Base-by-base conservation (phyloP, 2,329 filamentous ascomycete species). In the Aureobasidium pullulans region DNA sequence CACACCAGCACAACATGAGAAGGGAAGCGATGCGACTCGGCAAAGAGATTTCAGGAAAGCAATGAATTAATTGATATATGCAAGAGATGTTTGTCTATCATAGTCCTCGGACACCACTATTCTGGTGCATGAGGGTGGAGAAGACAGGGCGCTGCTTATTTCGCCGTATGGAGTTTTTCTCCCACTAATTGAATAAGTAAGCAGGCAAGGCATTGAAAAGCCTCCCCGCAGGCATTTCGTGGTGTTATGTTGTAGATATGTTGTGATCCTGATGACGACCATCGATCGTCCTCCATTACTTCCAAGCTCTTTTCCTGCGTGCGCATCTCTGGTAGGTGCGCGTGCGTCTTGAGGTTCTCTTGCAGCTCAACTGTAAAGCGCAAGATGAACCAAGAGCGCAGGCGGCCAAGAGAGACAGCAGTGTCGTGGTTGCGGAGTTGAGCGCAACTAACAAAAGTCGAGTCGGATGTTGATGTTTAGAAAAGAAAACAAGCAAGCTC, bases 111-210 rank as follows among this genome's bases (percentile, higher is more conserved):
- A 31, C 52, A 44, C 29, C 52, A 46, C 32, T 46, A n/a, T 9
- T n/a, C 11, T 34, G 8, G 40, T 46, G 37, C 40, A 46, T 46
- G 42, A 56, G 52, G 52, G 52, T 56, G 52, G 52, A 56, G 40
- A 56, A 56, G 52, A 56, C 52, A 56, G 31, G 40, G 52, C 52
- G 52, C 52, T 56, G 52, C 52, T 56, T 56, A 56, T 52, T 52
- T 52, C 52, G 52, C 52, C 52, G 6, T 31, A 29, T 43, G 31
- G 31, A 32, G 23, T 56, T 29, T 6, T 8, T 56, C 52, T 56
- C 19, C 52, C 52, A 56, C 52, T 56, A 44, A 54, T 54, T 54
- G 28, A 42, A 56, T 36, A 44, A 56, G 52, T 56, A 23, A 56
- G 52, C 52, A 11, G 13, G 52, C 39, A 44, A 44, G 52, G 40